These are phyloP conservation scores for Vitis hybrid DNA, from an alignment of 177 flowering plant species.

Conservation along the genomic window DNA sequence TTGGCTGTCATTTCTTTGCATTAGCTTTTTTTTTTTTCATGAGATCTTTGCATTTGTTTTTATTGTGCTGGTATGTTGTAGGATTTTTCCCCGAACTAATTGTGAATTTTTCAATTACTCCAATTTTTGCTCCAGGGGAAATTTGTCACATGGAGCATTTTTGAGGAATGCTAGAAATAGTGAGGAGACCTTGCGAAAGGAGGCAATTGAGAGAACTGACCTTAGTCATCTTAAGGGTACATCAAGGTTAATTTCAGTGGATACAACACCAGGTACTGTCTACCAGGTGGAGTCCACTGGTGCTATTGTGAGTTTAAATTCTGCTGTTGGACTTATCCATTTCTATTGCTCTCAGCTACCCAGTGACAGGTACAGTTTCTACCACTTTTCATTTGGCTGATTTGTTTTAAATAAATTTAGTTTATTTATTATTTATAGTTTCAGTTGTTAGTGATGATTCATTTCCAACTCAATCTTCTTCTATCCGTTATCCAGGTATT, in stretches of 20 bases:
- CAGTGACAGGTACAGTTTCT: conserved; percentile 78
- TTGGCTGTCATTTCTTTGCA: background rate
- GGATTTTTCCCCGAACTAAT: background rate
- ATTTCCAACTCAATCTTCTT: background rate
- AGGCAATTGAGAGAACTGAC: conserved; percentile 97
- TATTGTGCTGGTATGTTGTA: background rate
- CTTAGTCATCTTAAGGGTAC: conserved; percentile 85
- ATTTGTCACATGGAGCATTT: conserved; percentile 85
- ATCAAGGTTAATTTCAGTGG: conserved; percentile 59
- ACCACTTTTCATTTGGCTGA: background rate
- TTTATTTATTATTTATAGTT: background rate
- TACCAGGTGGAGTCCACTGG: conserved; percentile 99
- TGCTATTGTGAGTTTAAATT: conserved; percentile 93
- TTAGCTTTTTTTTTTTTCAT: no score
- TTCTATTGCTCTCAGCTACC: conserved; percentile 98
- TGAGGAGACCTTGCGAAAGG: conserved; percentile 96
- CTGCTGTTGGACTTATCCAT: conserved; percentile 99
- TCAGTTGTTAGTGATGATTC: background rate
- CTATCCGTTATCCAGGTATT: conserved; percentile 54
- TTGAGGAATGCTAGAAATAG: conserved; percentile 93
- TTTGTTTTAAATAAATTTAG: background rate
- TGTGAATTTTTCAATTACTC: background rate
- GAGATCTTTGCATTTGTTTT: background rate
- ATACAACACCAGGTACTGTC: conserved; percentile 63
- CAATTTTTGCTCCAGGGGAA: conserved; percentile 54